phyloP scores from a whole-genome alignment of 306 rosid genomes.

The Rosa chinensis region DNA sequence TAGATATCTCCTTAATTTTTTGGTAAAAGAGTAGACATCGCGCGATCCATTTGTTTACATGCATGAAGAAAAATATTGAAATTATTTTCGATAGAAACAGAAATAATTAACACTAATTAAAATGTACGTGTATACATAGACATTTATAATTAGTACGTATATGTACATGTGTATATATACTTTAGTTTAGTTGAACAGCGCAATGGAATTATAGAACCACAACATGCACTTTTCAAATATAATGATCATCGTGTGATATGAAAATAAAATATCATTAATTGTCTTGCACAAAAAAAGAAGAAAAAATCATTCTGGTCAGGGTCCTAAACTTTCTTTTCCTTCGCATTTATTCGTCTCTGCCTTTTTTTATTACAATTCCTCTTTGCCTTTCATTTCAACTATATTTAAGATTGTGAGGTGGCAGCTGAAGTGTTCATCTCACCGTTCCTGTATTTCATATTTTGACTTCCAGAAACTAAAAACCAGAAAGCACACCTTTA shows the following conservation, averaged over 20 bases:
- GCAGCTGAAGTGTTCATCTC: slow-evolving; percentile 7
- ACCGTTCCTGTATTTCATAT: background rate
- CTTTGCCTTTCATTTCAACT: background rate
- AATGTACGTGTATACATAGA: too few relatives aligned
- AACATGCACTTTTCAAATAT: background rate
- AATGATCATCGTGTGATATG: background rate
- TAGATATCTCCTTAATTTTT: background rate
- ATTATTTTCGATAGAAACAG: background rate
- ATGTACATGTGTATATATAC: too few relatives aligned
- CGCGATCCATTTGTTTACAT: too few relatives aligned
- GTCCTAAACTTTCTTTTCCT: background rate
- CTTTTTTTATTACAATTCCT: background rate
- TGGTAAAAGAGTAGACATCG: background rate
- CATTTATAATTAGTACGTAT: too few relatives aligned
- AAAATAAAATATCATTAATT: background rate
- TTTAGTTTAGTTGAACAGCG: background rate
- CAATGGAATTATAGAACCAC: background rate
- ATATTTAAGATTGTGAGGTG: background rate
- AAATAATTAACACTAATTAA: too few relatives aligned
- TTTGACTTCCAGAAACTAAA: background rate
- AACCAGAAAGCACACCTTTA: background rate
- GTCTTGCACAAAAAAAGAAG: background rate
- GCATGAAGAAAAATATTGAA: background rate
- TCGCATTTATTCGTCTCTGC: background rate
- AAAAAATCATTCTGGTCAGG: background rate